These are phyloP conservation scores for Corynascus novoguineensis DNA, from an alignment of 495 filamentous ascomycete genomes.

Conservation along the genomic window DNA sequence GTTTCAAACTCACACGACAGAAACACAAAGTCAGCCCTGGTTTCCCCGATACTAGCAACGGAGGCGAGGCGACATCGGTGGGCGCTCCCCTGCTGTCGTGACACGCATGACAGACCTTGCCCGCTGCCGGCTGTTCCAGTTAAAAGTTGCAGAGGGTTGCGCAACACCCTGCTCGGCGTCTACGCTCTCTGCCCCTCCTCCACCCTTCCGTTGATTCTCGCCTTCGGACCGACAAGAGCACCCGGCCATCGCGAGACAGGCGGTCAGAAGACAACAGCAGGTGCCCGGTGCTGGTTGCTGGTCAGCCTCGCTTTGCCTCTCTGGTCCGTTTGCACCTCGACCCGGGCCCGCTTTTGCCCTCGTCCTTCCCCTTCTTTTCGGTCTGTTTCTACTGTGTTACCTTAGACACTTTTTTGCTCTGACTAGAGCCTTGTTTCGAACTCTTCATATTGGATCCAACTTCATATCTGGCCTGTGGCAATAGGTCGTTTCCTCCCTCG, in stretches of 20 bases:
- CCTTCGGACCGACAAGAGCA: neutral
- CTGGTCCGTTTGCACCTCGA: constrained; percentile 6
- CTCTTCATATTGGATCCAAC: too few relatives aligned
- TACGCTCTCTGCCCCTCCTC: neutral
- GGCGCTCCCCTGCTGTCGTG: constrained; percentile 5
- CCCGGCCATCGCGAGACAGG: neutral
- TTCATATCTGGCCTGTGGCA: too few relatives aligned
- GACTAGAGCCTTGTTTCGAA: neutral
- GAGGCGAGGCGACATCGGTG: too few relatives aligned
- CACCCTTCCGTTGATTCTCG: neutral
- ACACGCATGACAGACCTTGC: constrained; percentile 10
- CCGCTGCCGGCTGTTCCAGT: constrained; percentile 9
- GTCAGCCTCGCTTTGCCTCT: neutral
- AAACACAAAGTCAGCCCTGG: constrained; percentile 4
- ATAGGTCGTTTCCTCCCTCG: too few relatives aligned
- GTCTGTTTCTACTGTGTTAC: neutral
- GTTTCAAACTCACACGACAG: neutral
- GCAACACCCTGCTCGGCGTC: constrained; percentile 5
- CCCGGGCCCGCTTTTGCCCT: constrained; percentile 5
- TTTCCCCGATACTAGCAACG: neutral
- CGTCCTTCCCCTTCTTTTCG: neutral
- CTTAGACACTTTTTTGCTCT: neutral
- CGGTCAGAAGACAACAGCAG: constrained; percentile 1
- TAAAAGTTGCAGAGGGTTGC: neutral
- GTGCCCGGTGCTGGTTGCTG: constrained; percentile 1